phyloP scores from a whole-genome alignment of 2,329 filamentous ascomycete genomes.

The Alternaria sp. region DNA sequence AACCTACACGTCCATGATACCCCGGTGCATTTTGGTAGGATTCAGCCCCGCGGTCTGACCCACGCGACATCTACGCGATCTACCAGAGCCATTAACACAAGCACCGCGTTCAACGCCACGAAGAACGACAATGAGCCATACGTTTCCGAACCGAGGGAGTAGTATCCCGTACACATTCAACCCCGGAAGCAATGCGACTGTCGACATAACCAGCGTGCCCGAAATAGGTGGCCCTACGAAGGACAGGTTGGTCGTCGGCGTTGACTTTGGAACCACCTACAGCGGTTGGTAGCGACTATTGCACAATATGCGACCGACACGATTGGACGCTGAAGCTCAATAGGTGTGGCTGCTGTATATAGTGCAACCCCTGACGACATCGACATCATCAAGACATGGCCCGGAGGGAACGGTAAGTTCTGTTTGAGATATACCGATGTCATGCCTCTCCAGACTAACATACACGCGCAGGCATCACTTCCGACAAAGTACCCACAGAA shows the following conservation, averaged over 20 bases:
- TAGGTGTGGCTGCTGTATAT: constrained; percentile 75
- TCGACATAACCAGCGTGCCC: constrained; percentile 20
- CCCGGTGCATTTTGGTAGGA: constrained; percentile 3
- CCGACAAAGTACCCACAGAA: constrained; percentile 85
- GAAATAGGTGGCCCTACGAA: constrained; percentile 30
- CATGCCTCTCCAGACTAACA: constrained; percentile 18
- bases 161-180: constrained; percentile 47
- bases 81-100: constrained; percentile 6
- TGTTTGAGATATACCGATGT: not conserved
- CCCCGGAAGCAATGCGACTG: constrained; percentile 36
- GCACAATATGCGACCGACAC: not conserved
- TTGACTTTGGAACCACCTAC: constrained; percentile 88
- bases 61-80: constrained; percentile 24
- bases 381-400: constrained; percentile 84
- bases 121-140: constrained; percentile 30
- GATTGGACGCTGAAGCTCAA: constrained; percentile 22
- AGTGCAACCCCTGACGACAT: constrained; percentile 80
- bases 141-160: constrained; percentile 34
- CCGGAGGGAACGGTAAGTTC: constrained; percentile 73
- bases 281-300: constrained; percentile 61
- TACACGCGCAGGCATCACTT: constrained; percentile 67
- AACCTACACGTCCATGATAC: constrained; percentile 14
- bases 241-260: constrained; percentile 77
- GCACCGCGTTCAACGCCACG: constrained; percentile 10
- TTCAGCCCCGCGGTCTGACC: constrained; percentile 24